A percentile compares a stretch with the other conserved stretches of the same genome.
Conservation (phyloP, 202 grass and related monocot species). For the Bolboschoenoplectus hybrid region DNA sequence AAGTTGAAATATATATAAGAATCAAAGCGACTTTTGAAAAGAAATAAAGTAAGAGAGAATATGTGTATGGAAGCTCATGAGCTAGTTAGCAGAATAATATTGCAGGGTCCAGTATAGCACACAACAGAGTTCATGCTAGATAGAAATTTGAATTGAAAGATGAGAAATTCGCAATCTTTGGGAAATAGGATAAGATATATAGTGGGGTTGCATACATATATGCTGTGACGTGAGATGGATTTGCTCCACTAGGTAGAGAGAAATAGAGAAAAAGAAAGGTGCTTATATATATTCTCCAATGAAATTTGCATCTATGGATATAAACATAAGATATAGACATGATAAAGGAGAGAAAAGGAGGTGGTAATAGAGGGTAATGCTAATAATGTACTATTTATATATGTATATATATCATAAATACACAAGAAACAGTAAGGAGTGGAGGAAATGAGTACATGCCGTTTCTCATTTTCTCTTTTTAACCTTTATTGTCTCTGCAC, state of each 20-base stretch:
- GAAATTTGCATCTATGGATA: constrained; percentile 5
- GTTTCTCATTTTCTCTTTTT: constrained; percentile 28
- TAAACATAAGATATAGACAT: constrained; percentile 29
- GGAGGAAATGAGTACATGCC: constrained; percentile 45
- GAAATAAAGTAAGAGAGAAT: background rate
- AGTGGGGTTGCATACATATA: constrained; percentile 20
- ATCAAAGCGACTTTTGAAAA: background rate
- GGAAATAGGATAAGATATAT: constrained; percentile 19
- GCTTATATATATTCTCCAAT: constrained; percentile 30
- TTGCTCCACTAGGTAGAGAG: constrained; percentile 37
- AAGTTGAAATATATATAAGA: background rate
- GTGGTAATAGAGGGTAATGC: background rate
- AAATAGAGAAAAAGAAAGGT: background rate
- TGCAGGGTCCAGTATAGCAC: no score
- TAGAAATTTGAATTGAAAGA: background rate
- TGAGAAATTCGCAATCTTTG: background rate
- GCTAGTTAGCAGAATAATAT: background rate
- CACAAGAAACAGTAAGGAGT: background rate
- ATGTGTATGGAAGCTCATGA: background rate
- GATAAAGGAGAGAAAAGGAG: background rate
- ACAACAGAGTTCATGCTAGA: background rate
- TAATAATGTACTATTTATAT: background rate
- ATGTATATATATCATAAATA: no score
- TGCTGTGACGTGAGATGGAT: constrained; percentile 28
- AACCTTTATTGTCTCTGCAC: constrained; percentile 28